phyloP scores from a whole-genome alignment of 2,329 filamentous ascomycete genomes.

The Pyricularia pennisetigena region DNA sequence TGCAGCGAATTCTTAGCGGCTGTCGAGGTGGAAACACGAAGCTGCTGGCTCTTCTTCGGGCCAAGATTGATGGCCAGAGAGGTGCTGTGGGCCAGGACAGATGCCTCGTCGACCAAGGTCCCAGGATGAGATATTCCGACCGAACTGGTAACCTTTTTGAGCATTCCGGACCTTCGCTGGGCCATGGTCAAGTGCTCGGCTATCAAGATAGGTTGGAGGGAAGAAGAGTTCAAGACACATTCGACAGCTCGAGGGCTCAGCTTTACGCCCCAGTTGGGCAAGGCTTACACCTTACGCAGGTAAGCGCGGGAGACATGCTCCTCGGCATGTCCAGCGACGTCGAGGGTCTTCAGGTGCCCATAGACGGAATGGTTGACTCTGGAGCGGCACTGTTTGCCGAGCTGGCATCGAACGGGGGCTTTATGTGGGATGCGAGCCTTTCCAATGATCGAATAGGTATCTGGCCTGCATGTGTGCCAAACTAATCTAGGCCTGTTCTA shows the following conservation, averaged over 20 bases:
- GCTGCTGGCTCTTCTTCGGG: constrained; percentile 23
- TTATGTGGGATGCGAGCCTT: neutral
- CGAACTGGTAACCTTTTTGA: neutral
- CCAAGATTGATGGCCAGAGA: neutral
- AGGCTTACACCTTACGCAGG: neutral
- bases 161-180: neutral
- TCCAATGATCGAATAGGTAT: neutral
- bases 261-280: neutral
- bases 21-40: constrained; percentile 31
- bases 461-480: neutral
- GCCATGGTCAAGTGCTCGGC: neutral
- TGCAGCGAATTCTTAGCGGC: constrained; percentile 28
- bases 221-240: neutral
- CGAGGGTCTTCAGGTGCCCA: neutral
- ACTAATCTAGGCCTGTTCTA: neutral
- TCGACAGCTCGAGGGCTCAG: neutral
- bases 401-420: neutral
- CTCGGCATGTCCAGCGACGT: neutral
- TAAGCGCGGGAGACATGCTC: neutral
- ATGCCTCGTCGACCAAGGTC: neutral
- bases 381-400: neutral
- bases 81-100: neutral
- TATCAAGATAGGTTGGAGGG: neutral
- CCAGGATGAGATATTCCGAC: neutral
- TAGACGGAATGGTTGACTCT: neutral